Conservation (phyloP, 1,284 basidiomycete genomes). For the Somion occarium region DNA sequence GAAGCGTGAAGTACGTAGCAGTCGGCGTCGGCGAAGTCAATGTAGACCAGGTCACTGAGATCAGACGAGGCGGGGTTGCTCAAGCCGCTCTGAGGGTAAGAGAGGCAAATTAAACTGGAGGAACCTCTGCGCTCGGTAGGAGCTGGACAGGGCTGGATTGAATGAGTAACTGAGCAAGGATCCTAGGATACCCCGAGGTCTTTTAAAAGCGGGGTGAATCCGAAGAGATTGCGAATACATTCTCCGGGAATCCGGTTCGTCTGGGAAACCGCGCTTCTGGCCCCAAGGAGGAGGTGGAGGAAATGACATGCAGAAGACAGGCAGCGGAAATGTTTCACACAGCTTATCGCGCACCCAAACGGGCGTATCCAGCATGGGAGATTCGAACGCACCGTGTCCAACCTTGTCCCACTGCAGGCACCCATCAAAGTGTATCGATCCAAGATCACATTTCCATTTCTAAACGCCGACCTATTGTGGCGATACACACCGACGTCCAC, state of each 20-base stretch:
- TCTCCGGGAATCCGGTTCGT: constrained; percentile 22
- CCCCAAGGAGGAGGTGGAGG: constrained; percentile 18
- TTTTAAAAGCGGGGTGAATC: constrained; percentile 27
- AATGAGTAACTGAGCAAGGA: constrained; percentile 21
- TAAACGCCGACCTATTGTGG: background rate
- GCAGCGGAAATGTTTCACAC: constrained; percentile 18
- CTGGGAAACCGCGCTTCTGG: constrained; percentile 19
- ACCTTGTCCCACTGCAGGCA: background rate
- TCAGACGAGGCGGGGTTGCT: constrained; percentile 19
- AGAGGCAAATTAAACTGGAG: constrained; percentile 14
- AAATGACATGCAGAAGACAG: constrained; percentile 16
- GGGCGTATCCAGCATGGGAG: constrained; percentile 19
- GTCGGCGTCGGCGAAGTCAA: background rate
- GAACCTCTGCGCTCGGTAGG: constrained; percentile 19
- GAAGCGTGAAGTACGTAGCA: no score
- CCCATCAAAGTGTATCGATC: constrained; percentile 6
- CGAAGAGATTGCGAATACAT: constrained; percentile 26
- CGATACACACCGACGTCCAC: background rate
- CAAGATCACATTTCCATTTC: constrained; percentile 7
- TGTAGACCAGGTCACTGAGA: constrained; percentile 4
- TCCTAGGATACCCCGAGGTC: constrained; percentile 28
- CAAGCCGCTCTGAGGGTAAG: constrained; percentile 10
- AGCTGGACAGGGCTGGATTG: constrained; percentile 20
- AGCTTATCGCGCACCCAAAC: constrained; percentile 20
- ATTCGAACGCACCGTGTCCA: constrained; percentile 6